These are phyloP conservation scores for Sugiyamaella japonica DNA, from an alignment of 1,139 yeast species.

Conservation along the genomic window DNA sequence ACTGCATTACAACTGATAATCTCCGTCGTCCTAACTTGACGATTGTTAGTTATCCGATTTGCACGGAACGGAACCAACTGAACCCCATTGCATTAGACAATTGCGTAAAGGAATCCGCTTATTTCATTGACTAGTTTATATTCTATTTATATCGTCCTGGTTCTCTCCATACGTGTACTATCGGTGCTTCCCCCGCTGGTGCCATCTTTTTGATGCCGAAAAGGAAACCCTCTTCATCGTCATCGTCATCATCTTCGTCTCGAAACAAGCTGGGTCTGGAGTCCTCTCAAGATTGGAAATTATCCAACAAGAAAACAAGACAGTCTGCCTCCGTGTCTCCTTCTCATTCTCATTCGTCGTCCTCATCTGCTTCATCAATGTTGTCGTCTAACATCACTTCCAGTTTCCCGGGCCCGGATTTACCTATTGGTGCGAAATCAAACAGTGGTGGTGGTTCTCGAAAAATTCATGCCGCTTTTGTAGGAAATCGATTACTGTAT, in stretches of 20 bases:
- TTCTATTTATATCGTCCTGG: too few species aligned
- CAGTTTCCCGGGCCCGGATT: constrained; percentile 13
- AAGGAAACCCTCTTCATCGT: constrained; percentile 5
- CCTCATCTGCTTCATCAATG: constrained; percentile 2
- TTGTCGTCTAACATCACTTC: constrained; percentile 6
- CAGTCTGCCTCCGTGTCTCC: neutral
- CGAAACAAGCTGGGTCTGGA: neutral
- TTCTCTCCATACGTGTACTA: too few species aligned
- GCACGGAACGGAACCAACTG: too few species aligned
- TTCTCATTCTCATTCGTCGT: neutral
- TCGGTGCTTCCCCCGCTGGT: neutral
- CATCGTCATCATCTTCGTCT: constrained; percentile 6
- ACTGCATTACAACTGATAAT: neutral
- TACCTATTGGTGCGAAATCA: constrained; percentile 10
- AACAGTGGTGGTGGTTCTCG: constrained; percentile 1
- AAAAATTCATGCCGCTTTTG: constrained; percentile 17
- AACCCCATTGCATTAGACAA: too few species aligned
- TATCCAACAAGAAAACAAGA: neutral
- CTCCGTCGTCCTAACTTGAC: neutral
- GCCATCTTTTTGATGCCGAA: constrained; percentile 13
- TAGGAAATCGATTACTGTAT: constrained; percentile 23
- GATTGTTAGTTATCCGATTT: neutral
- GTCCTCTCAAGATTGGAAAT: neutral
- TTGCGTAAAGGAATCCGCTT: neutral
- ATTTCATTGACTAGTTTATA: too few species aligned